Conservation (phyloP, 192 early-diverging fungal genomes). For the Backusella sp. region DNA sequence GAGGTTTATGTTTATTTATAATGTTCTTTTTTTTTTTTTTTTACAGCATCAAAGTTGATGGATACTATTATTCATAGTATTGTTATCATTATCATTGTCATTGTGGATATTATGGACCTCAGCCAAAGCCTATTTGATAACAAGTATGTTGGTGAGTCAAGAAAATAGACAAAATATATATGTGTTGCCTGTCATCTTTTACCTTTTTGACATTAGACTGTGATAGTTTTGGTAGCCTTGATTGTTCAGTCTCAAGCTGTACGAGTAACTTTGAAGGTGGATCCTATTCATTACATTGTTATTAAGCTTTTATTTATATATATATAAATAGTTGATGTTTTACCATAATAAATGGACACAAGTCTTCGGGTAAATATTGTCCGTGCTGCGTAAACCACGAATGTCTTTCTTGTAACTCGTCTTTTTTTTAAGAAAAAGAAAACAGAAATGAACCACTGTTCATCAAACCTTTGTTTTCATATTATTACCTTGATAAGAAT, state of each 20-base stretch:
- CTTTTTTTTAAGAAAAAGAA: neutral
- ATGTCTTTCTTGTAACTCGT: conserved; percentile 27
- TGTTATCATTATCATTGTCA: neutral
- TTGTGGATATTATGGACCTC: neutral
- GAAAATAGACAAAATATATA: too few relatives aligned
- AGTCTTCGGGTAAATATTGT: conserved; percentile 29
- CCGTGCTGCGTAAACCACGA: conserved; percentile 28
- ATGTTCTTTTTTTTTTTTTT: neutral
- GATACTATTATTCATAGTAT: neutral
- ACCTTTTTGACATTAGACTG: conserved; percentile 14
- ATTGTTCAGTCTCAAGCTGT: neutral
- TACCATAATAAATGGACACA: conserved; percentile 36
- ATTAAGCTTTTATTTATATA: neutral
- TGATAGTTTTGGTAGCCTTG: conserved; percentile 9
- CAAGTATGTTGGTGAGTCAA: neutral
- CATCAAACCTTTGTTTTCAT: neutral
- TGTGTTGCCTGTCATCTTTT: neutral
- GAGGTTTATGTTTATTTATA: too few relatives aligned
- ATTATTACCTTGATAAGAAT: conserved; percentile 15
- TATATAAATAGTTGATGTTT: too few relatives aligned
- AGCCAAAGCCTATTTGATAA: neutral
- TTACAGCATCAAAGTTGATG: neutral
- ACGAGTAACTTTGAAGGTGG: conserved; percentile 10
- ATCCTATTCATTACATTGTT: conserved; percentile 2
- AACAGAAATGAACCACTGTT: neutral